These are phyloP conservation scores for Aureobasidium sp. DNA, from an alignment of 2,329 filamentous ascomycete species.

Conservation along the genomic window DNA sequence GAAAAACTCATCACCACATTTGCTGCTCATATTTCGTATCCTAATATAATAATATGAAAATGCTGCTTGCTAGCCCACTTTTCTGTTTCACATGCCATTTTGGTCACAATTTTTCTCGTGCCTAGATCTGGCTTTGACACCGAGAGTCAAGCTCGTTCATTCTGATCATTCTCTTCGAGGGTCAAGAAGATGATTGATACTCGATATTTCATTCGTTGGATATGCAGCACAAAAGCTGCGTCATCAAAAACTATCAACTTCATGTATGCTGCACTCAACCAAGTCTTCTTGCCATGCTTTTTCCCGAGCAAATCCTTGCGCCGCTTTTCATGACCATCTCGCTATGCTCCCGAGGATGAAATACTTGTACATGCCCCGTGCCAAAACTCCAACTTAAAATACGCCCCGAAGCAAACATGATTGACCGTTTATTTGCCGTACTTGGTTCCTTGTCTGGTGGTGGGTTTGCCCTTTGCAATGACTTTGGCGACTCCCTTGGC, in stretches of 20 bases:
- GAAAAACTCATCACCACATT: conserved; percentile 5
- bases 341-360: conserved; percentile 6
- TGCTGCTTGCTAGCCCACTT: background rate
- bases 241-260: background rate
- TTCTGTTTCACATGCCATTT: background rate
- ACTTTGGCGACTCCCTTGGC: conserved; percentile 17
- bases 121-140: background rate
- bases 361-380: conserved; percentile 7
- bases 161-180: background rate
- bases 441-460: conserved; percentile 28
- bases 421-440: conserved; percentile 4
- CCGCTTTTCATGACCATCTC: conserved; percentile 4
- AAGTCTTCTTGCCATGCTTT: conserved; percentile 1
- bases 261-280: background rate
- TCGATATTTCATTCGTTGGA: background rate
- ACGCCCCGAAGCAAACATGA: background rate
- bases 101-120: background rate
- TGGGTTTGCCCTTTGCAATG: conserved; percentile 26
- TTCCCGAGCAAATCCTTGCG: conserved; percentile 1
- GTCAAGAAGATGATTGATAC: background rate
- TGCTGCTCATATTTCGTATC: background rate
- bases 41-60: conserved; percentile 4
- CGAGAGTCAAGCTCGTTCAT: background rate
- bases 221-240: background rate
- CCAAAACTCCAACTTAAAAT: background rate